Evolutionary conservation across 495 filamentous ascomycete species (phyloP), one percentile per base, ranked within the genome.

Genomic region (Penicillium paxilli): DNA sequence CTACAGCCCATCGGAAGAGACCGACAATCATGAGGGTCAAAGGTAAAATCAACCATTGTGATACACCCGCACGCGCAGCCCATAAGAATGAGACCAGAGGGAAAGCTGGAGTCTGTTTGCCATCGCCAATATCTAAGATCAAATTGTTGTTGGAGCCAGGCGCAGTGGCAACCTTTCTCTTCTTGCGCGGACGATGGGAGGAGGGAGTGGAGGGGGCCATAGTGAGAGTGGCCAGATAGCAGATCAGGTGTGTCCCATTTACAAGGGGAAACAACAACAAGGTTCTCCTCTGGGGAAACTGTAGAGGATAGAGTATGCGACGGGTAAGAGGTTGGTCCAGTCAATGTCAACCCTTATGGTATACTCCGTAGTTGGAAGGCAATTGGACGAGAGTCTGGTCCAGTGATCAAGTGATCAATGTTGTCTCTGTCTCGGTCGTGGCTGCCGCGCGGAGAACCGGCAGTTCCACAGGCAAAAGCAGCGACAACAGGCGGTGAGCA

Each of bases 11-110:
- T 47, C 94, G 78, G 69, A 96, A 96, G 19, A 98, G 82, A 51
- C 92, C 90, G n/a, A 84, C 90, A 12, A 80, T 81, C 90, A 97
- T 96, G 25, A 98, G 72, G 4, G 95, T 87, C 51, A 94, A 71
- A 0, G 94, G 91, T 12, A 98, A 74, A 12, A 90, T 80, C 55
- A 96, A 83, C 95, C 94, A 98, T 91, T 94, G 90, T 21, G 93
- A 96, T 16, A 87, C 82, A 10, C 83, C 83, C 50, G 87, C 86
- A 28, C 90, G 83, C 21, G 92, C 88, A 33, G 92, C 91, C 90
- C 94, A 96, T 25, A 98, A 81, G 61, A 98, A 89, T 17, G 91
- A 87, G 17, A 89, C 93, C 7, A 98, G 80, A 4, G 94, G 94
- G 63, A 96, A 98, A 4, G 88, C 80, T 28, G 86, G 73, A 47